Conservation (phyloP, 2,329 filamentous ascomycete species). For the Cercospora zeina region DNA sequence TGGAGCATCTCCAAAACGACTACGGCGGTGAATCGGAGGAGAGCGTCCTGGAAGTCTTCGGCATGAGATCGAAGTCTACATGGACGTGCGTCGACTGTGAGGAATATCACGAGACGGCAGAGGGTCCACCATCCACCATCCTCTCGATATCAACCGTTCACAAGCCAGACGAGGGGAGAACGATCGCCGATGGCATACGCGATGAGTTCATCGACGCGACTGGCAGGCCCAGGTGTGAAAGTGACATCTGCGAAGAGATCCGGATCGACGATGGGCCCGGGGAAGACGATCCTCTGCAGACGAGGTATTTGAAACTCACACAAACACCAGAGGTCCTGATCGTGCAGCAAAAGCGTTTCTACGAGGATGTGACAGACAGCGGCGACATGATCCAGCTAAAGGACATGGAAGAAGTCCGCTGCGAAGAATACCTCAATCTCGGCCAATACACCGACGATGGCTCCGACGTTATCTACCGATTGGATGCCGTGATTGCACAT, state of each 20-base stretch:
- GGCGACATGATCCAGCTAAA: neutral
- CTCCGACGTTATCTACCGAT: conserved; percentile 17
- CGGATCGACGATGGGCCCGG: neutral
- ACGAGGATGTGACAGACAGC: neutral
- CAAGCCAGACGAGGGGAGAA: neutral
- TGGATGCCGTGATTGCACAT: conserved; percentile 23
- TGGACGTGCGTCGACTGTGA: neutral
- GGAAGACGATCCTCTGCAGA: neutral
- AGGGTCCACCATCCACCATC: neutral
- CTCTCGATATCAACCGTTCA: neutral
- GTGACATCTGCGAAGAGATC: neutral
- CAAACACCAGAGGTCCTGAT: conserved; percentile 13
- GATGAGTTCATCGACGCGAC: neutral
- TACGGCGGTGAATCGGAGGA: neutral
- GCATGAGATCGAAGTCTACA: neutral
- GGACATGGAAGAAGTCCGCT: neutral
- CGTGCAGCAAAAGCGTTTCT: conserved; percentile 13
- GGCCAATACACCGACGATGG: neutral
- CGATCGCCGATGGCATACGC: neutral
- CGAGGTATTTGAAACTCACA: neutral
- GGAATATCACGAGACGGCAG: neutral
- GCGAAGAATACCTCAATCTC: conserved; percentile 3
- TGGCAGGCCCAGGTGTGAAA: neutral
- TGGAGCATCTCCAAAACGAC: neutral
- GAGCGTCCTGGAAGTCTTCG: neutral